phyloP scores from a whole-genome alignment of 73 alveolate genomes.

The Tetrahymena elliotti region DNA sequence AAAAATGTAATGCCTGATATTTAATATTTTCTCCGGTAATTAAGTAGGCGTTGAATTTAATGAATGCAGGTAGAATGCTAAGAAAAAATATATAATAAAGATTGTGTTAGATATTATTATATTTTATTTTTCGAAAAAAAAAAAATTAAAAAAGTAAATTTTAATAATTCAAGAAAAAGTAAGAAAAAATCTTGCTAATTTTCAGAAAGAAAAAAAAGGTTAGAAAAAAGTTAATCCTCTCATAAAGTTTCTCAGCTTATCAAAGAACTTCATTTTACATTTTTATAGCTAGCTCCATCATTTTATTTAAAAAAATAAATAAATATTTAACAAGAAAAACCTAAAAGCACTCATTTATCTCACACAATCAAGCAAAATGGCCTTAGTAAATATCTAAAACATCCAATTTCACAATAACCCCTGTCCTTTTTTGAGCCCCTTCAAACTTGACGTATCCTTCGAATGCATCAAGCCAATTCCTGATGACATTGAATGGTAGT shows the following conservation, averaged over 20 bases:
- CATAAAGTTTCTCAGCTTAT: neutral
- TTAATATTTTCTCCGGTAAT: neutral
- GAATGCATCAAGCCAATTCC: slow-evolving; percentile 68
- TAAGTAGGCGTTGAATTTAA: neutral
- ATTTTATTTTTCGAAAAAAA: neutral
- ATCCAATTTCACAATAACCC: slow-evolving; percentile 74
- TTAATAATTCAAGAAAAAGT: neutral
- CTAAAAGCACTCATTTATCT: neutral
- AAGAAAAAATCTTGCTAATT: neutral
- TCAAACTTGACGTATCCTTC: slow-evolving; percentile 79
- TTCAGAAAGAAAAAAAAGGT: neutral
- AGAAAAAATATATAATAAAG: neutral
- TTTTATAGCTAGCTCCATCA: neutral
- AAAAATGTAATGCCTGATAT: neutral
- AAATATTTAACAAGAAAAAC: neutral
- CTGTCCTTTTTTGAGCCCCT: slow-evolving; percentile 73
- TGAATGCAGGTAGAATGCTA: neutral
- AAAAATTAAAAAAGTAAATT: neutral
- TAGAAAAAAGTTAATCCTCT: neutral
- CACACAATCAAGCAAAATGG: slow-evolving; percentile 44
- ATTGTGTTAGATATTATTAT: neutral
- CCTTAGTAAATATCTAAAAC: slow-evolving; percentile 83
- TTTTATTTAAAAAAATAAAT: too few relatives aligned
- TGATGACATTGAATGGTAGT: slow-evolving; percentile 85
- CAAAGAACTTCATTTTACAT: neutral